Base-by-base conservation (phyloP, 257 asterid species). In the Schizonepeta tenuifolia region DNA sequence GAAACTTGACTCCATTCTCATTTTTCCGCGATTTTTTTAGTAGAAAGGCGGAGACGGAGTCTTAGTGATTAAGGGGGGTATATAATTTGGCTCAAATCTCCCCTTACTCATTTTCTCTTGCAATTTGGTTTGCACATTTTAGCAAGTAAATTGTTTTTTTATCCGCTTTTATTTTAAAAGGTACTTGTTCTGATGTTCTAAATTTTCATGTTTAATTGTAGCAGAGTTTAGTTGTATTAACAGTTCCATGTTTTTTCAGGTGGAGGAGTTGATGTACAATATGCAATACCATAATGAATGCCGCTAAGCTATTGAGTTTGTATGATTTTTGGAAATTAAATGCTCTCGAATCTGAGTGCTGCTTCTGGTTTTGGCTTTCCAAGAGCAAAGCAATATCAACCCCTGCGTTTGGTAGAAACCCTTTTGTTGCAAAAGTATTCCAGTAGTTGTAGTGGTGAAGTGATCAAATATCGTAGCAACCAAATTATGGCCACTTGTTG, bases 401-500 rank as follows among this genome's bases (percentile, higher is more conserved):
- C 82, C 46, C 49, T 73, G 62, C 24, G 68, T 21, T 75, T 78
- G 44, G 58, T 77, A 35, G 79, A 74, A 77, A 65, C 78, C 70
- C 40, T 61, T 55, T 75, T 79, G 51, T 59, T 75, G 56, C 59
- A 57, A 44, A 75, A 70, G 51, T 38, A 18, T 69, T 55, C 36
- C 40, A 13, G 49, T 54, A 28, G 58, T 35, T 33, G 66, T n/a
- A 31, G 61, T 33, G 20, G 67, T 72, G 59, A 54, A 70, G 47
- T 61, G 13, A 40, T 67, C 3, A 67, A 43, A 18, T 53, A 77
- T 67, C 54, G 73, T 3, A 74, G 71, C 62, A 63, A 15, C 26
- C 12, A 63, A 77, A 53, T 33, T 22, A 90, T 88, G 96, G 88
- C 96, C 10, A 79, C 86, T 70, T 77, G 88, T 28, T 81, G 87